phyloP scores from a whole-genome alignment of 148 eudicot genomes.

The Cornus florida region DNA sequence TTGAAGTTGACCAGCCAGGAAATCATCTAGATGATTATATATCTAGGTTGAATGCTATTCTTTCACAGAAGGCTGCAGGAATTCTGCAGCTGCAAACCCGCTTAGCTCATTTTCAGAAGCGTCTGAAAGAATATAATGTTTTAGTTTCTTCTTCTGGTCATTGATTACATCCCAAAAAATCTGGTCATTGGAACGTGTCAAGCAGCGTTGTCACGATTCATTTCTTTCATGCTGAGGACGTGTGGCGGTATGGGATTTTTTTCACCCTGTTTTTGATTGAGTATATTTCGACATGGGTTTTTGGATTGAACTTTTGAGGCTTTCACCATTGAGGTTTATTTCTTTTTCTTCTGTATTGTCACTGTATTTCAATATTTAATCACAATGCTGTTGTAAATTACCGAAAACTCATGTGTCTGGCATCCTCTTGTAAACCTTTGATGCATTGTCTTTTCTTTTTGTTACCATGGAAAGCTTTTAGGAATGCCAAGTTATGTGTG shows the following conservation, averaged over 20 bases:
- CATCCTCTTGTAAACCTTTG: background rate
- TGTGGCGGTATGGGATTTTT: background rate
- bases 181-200: background rate
- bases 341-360: background rate
- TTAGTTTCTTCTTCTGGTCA: slow-evolving; percentile 47
- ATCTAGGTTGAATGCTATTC: slow-evolving; percentile 53
- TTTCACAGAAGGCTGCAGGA: slow-evolving; percentile 68
- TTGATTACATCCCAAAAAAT: slow-evolving; percentile 18
- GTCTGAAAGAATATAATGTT: slow-evolving; percentile 58
- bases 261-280: background rate
- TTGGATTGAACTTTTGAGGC: background rate
- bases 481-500: too few species aligned
- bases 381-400: background rate
- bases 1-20: slow-evolving; percentile 66
- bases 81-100: slow-evolving; percentile 55
- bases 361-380: background rate
- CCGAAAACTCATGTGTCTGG: background rate
- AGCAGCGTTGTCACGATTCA: background rate
- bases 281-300: too few species aligned
- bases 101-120: slow-evolving; percentile 54
- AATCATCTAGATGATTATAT: slow-evolving; percentile 68
- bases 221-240: background rate
- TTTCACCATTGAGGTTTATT: background rate
- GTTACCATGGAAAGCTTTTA: too few species aligned
- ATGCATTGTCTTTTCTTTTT: background rate